A percentile compares a stretch with the other conserved stretches of the same genome.
Evolutionary conservation across 495 filamentous ascomycete species (phyloP).

Genomic region (Filosporella fistucella): DNA sequence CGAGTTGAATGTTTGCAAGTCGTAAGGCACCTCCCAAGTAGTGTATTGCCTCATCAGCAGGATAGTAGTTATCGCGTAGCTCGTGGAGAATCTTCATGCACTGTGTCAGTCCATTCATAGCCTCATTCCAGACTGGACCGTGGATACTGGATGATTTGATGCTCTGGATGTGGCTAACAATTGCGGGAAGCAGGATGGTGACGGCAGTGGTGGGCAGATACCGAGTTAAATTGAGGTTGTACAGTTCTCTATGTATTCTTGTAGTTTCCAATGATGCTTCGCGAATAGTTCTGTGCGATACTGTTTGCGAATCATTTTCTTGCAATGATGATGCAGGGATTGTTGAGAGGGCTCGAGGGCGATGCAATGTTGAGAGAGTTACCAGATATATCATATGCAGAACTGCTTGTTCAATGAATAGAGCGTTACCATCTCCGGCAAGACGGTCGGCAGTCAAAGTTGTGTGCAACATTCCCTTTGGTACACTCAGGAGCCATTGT

Average conservation of each 20-base stretch:
- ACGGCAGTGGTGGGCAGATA: slow-evolving; percentile 80
- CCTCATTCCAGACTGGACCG: slow-evolving; percentile 57
- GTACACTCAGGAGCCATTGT: slow-evolving; percentile 71
- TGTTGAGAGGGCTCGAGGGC: slow-evolving; percentile 72
- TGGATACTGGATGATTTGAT: slow-evolving; percentile 60
- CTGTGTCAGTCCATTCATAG: slow-evolving; percentile 68
- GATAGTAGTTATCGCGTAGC: slow-evolving; percentile 76
- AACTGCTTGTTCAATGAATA: slow-evolving; percentile 69
- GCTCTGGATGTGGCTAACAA: slow-evolving; percentile 81
- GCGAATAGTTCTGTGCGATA: slow-evolving; percentile 67
- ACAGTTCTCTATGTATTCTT: slow-evolving; percentile 64
- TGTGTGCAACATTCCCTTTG: slow-evolving; percentile 55
- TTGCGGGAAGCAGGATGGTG: slow-evolving; percentile 78
- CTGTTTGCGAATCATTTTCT: slow-evolving; percentile 40
- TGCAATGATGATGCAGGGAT: too few species aligned
- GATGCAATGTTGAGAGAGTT: slow-evolving; percentile 75
- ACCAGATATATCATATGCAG: slow-evolving; percentile 85
- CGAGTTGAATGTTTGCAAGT: too few species aligned
- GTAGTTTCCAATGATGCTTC: slow-evolving; percentile 75
- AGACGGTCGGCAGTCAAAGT: slow-evolving; percentile 29
- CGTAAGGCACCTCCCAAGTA: too few species aligned
- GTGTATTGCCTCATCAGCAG: slow-evolving; percentile 80
- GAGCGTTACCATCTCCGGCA: slow-evolving; percentile 18
- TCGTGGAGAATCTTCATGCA: slow-evolving; percentile 79
- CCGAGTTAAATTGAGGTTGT: slow-evolving; percentile 60